Percentiles rank a stretch among this genome's conserved stretches.
Evolutionary conservation across 768 basidiomycete genomes (phyloP).

Genomic region (Rhodotorula kratochvilovae): DNA sequence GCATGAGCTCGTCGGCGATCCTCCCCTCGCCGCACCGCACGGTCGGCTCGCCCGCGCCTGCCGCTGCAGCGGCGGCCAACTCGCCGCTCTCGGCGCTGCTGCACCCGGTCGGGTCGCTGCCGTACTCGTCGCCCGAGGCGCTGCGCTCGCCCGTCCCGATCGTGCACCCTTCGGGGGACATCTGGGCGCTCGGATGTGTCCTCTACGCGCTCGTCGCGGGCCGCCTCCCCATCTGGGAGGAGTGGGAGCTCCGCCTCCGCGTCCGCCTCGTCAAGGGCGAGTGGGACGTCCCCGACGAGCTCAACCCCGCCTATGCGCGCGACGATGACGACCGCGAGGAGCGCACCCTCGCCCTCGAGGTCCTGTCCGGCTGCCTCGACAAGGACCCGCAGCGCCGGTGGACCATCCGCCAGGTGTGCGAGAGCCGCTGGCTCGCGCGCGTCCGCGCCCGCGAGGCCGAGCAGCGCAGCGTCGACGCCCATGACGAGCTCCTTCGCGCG

Average conservation of each 20-base stretch:
- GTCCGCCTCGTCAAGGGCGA: slow-evolving; percentile 84
- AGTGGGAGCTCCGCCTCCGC: slow-evolving; percentile 83
- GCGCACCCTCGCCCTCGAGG: slow-evolving; percentile 43
- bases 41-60: not conserved
- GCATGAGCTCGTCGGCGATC: not conserved
- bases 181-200: slow-evolving; percentile 92
- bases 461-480: not conserved
- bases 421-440: slow-evolving; percentile 49
- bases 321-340: not conserved
- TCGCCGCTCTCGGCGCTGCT: slow-evolving; percentile 23
- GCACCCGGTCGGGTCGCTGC: slow-evolving; percentile 42
- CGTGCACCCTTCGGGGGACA: slow-evolving; percentile 63
- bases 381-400: slow-evolving; percentile 61
- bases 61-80: not conserved
- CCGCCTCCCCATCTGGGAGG: slow-evolving; percentile 77
- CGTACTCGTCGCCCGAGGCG: slow-evolving; percentile 45
- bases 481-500: not conserved
- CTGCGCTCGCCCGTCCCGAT: slow-evolving; percentile 41
- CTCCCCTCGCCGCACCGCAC: not conserved
- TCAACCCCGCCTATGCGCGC: not conserved
- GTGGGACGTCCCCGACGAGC: slow-evolving; percentile 48
- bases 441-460: slow-evolving; percentile 34
- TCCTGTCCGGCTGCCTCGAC: slow-evolving; percentile 76
- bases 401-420: slow-evolving; percentile 75
- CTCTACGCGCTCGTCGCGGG: slow-evolving; percentile 81